Percentiles rank a stretch among this genome's conserved stretches.
Evolutionary conservation across 345 rosid species (phyloP).

Genomic region (Pistacia atlantica): DNA sequence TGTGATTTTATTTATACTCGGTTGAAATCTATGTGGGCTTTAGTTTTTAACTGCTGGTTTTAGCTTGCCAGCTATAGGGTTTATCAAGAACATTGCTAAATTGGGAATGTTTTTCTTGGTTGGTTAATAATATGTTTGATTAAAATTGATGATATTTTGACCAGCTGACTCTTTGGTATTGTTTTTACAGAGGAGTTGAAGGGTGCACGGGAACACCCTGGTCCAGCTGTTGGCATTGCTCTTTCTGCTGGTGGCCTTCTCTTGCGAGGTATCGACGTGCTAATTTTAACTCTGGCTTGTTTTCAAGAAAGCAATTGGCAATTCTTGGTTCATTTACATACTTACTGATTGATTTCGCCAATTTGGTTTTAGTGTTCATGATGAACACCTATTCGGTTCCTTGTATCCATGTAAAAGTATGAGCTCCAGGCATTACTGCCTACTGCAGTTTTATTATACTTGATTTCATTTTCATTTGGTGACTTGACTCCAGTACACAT

Average conservation of each 20-base stretch:
- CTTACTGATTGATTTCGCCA: too few species aligned
- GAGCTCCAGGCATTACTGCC: too few species aligned
- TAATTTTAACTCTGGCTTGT: background rate
- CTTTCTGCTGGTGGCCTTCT: slow-evolving; percentile 65
- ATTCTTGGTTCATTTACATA: background rate
- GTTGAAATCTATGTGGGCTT: background rate
- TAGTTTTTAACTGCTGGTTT: background rate
- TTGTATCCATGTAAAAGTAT: too few species aligned
- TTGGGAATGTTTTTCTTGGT: background rate
- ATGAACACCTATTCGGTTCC: too few species aligned
- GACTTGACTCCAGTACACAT: background rate
- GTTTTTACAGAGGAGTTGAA: slow-evolving; percentile 54
- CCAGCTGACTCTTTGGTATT: background rate
- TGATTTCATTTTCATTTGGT: background rate
- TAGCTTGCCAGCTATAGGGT: background rate
- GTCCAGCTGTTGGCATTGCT: slow-evolving; percentile 63
- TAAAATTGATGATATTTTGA: background rate
- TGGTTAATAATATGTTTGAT: background rate
- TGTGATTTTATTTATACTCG: too few species aligned
- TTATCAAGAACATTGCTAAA: background rate
- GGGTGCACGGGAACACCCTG: slow-evolving; percentile 71
- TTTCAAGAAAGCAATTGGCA: background rate
- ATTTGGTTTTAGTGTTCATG: too few species aligned
- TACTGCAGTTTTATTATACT: background rate
- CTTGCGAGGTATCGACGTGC: slow-evolving; percentile 53